Conservation (phyloP, 2,329 filamentous ascomycete genomes). For the Knufia petricola region DNA sequence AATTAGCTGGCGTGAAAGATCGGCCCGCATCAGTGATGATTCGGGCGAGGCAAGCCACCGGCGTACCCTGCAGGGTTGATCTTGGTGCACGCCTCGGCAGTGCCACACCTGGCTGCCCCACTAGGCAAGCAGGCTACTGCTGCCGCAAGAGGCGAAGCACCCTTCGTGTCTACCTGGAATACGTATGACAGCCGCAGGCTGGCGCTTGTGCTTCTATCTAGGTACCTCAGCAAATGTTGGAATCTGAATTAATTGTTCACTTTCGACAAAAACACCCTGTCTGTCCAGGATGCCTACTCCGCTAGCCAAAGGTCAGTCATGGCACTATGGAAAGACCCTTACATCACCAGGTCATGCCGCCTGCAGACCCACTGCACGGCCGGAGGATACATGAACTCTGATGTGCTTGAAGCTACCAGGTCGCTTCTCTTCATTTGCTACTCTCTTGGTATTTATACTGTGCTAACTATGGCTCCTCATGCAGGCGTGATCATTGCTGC, state of each 20-base stretch:
- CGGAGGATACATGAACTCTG: not conserved
- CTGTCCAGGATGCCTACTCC: slow-evolving; percentile 39
- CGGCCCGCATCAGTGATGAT: not conserved
- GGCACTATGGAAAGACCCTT: slow-evolving; percentile 13
- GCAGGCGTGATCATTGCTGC: slow-evolving; percentile 54
- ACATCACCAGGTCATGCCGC: slow-evolving; percentile 18
- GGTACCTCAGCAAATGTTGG: too few species aligned
- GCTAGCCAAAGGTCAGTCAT: slow-evolving; percentile 37
- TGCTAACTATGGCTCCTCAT: slow-evolving; percentile 19
- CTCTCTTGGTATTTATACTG: slow-evolving; percentile 1
- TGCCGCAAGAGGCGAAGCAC: not conserved
- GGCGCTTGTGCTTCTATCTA: too few species aligned
- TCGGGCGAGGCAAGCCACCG: not conserved
- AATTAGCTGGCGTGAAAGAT: not conserved
- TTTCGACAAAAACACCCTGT: too few species aligned
- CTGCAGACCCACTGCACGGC: slow-evolving; percentile 11
- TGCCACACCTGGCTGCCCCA: not conserved
- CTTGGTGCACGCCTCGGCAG: slow-evolving; percentile 3
- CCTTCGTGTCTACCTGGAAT: too few species aligned
- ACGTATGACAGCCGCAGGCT: too few species aligned
- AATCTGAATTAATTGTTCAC: too few species aligned
- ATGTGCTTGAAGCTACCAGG: slow-evolving; percentile 24
- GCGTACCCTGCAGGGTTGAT: not conserved
- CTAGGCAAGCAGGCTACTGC: not conserved
- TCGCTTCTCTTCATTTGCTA: slow-evolving; percentile 10